phyloP scores from a whole-genome alignment of 2,329 filamentous ascomycete genomes.

The Colletotrichum salicis region DNA sequence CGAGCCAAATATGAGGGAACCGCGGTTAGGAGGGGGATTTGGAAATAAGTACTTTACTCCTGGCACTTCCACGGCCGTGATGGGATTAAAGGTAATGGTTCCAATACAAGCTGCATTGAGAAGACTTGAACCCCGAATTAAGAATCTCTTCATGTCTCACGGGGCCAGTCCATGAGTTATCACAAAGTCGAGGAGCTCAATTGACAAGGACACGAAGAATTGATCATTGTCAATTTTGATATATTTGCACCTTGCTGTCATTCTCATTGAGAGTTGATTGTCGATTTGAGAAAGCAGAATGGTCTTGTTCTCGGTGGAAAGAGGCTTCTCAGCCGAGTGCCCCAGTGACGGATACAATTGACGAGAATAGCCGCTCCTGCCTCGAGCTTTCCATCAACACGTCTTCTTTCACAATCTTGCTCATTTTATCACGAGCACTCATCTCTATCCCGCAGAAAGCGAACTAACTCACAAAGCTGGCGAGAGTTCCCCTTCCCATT shows the following conservation, averaged over 20 bases:
- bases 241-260: background rate
- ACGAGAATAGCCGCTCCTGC: background rate
- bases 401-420: background rate
- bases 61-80: background rate
- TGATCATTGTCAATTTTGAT: background rate
- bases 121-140: background rate
- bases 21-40: too few relatives aligned
- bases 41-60: too few relatives aligned
- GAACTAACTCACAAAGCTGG: background rate
- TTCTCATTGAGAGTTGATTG: rapidly evolving
- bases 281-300: background rate
- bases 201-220: too few relatives aligned
- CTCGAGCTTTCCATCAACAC: background rate
- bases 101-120: background rate
- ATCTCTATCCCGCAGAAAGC: background rate
- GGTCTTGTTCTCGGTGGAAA: background rate
- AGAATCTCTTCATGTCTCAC: background rate
- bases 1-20: too few relatives aligned
- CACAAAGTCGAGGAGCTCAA: background rate
- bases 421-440: background rate
- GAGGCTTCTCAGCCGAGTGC: background rate
- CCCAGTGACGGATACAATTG: background rate
- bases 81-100: background rate
- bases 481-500: background rate
- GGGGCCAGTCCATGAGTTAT: background rate